Conservation (phyloP, 1,284 basidiomycete genomes). For the Rhodotorula sp. region DNA sequence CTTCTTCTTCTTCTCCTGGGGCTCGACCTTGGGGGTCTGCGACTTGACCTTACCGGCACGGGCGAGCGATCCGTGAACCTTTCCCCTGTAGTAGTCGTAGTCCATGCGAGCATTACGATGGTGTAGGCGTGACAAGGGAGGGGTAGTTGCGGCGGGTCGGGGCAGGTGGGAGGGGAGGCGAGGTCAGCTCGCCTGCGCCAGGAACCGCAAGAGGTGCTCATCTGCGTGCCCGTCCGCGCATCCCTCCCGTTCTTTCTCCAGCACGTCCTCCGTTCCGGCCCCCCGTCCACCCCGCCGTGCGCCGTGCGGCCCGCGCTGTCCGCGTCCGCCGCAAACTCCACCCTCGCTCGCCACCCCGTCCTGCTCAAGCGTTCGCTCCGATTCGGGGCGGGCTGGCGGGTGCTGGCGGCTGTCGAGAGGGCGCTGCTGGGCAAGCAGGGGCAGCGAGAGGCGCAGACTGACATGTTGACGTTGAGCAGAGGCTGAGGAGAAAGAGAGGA, state of each 20-base stretch:
- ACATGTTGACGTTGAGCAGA: slow-evolving; percentile 27
- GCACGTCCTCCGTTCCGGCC: too few species aligned
- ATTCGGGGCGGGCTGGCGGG: not conserved
- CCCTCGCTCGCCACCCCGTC: not conserved
- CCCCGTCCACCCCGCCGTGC: not conserved
- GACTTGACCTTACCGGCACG: slow-evolving; percentile 64
- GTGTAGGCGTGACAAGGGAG: not conserved
- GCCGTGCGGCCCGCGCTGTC: not conserved
- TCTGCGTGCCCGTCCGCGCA: not conserved
- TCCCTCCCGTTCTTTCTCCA: not conserved
- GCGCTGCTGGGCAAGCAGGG: not conserved
- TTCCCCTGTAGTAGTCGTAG: slow-evolving; percentile 53
- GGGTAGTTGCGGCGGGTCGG: too few species aligned
- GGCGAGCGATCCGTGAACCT: slow-evolving; percentile 98
- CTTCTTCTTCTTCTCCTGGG: slow-evolving; percentile 44
- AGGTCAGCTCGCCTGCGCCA: slow-evolving; percentile 11
- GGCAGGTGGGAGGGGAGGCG: not conserved
- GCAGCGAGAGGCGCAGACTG: not conserved
- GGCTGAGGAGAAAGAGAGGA: slow-evolving; percentile 7
- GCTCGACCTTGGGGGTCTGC: slow-evolving; percentile 44
- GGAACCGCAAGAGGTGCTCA: slow-evolving; percentile 5
- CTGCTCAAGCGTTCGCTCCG: not conserved
- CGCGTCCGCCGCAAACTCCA: not conserved
- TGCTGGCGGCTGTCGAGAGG: not conserved
- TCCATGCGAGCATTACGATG: not conserved